Conservation (phyloP, 129 eudicot species). For the Artemisia argyi region DNA sequence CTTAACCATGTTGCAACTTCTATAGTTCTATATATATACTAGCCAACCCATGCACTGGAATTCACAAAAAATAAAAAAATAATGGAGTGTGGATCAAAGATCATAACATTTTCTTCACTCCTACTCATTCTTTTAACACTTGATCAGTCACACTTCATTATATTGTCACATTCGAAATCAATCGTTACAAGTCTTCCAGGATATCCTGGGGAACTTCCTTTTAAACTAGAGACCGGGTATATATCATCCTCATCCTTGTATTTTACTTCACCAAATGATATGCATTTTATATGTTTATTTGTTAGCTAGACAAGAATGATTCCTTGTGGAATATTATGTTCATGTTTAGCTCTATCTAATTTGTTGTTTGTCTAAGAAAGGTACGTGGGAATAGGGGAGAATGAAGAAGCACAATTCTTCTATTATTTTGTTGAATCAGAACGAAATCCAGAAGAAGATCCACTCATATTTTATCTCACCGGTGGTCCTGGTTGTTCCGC, state of each 20-base stretch:
- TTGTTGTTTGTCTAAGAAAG: neutral
- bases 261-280: too few species aligned
- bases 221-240: neutral
- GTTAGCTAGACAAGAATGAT: neutral
- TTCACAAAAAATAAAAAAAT: too few species aligned
- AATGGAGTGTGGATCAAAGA: neutral
- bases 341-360: neutral
- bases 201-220: neutral
- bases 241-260: neutral
- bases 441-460: neutral
- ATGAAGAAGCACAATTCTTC: too few species aligned
- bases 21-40: too few species aligned
- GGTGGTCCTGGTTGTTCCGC: constrained; percentile 1
- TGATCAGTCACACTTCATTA: neutral
- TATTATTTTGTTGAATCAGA: neutral
- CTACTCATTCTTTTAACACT: neutral
- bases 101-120: neutral
- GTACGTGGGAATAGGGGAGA: neutral
- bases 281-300: neutral
- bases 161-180: neutral
- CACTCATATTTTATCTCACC: neutral
- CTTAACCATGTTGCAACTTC: too few species aligned
- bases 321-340: neutral
- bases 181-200: neutral
- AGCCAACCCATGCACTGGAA: too few species aligned